These are phyloP conservation scores for Lagenidium sp. DNA, from an alignment of 352 stramenopile species.

Conservation along the genomic window DNA sequence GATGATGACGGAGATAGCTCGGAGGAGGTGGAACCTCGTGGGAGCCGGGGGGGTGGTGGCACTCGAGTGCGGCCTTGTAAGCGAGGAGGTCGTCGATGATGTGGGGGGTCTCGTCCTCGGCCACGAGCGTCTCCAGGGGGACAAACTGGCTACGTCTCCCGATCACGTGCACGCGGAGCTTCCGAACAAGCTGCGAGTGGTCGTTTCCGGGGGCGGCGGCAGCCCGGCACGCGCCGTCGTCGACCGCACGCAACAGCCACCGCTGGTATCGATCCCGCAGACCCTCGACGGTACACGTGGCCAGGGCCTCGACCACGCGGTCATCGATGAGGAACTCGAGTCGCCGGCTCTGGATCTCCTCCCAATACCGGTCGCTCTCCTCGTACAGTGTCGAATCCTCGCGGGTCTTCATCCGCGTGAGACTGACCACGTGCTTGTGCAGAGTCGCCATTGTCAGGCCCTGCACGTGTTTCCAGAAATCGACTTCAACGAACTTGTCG, in stretches of 20 bases:
- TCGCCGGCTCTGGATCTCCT: constrained; percentile 54
- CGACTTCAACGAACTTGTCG: constrained; percentile 43
- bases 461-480: constrained; percentile 26
- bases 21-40: neutral
- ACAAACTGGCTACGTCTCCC: constrained; percentile 48
- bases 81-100: constrained; percentile 49
- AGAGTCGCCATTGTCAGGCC: constrained; percentile 22
- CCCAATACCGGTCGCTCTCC: constrained; percentile 61
- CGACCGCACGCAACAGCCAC: constrained; percentile 28
- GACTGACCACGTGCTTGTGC: constrained; percentile 29
- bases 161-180: constrained; percentile 70
- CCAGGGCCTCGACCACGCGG: constrained; percentile 29
- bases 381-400: constrained; percentile 42
- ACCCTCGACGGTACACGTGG: constrained; percentile 26
- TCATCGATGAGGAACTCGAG: constrained; percentile 54
- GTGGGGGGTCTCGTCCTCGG: constrained; percentile 30
- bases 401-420: constrained; percentile 31
- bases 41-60: constrained; percentile 23
- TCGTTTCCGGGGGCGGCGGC: neutral
- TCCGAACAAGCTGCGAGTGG: constrained; percentile 13
- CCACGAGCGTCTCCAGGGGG: constrained; percentile 48
- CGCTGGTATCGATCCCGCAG: constrained; percentile 33
- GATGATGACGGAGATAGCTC: neutral
- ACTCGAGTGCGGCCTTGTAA: constrained; percentile 50
- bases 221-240: too few relatives aligned